Evolutionary conservation across 1,284 basidiomycete genomes (phyloP), one percentile per base, ranked within the genome.

Genomic region (Trichosporon sp.): DNA sequence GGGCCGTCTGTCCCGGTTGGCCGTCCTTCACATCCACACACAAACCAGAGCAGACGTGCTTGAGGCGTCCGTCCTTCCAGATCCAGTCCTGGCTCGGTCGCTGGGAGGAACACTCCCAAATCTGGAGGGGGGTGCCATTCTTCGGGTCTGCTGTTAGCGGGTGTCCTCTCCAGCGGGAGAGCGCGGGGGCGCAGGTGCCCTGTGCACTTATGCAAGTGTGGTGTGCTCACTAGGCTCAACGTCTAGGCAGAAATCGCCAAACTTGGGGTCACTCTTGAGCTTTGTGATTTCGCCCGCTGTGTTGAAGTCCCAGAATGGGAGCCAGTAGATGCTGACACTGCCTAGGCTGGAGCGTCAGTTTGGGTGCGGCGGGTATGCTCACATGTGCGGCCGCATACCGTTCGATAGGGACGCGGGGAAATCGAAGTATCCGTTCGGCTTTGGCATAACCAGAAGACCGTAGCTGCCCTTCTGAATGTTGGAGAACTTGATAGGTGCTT

Each of bases 81-180:
- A 31, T 59, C 26, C 21, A 59, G 11, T 59, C 21, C 54, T 59
- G 54, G 26, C 26, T 26, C 8, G 21, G 21, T 2, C 26, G 21
- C 1, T 5, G 32, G 21, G 10, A 10, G 31, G 12, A 31, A 26
- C 54, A 59, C 11, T 59, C 21, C 54, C 21, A 59, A 6, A 59
- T 14, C 10, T 32, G 7, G 12, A 59, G 40, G 4, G 64, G 64
- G 8, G 64, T 65, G 38, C 64, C 64, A 40, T 65, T 65, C 54
- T 32, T 12, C 54, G 54, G 26, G 54, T 59, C 54, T 59, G 26
- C 2, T 10, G 21, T 59, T 11, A 59, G 54, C 21, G 19, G 4
- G 12, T 1, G 12, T 5, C 7, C 54, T 59, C 26, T 26, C 26
- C 26, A 26, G 26, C 26, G 26, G 26, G 26, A 26, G 26, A 26